Evolutionary conservation across 768 basidiomycete species (phyloP).

Genomic region (Ramaria rubella): DNA sequence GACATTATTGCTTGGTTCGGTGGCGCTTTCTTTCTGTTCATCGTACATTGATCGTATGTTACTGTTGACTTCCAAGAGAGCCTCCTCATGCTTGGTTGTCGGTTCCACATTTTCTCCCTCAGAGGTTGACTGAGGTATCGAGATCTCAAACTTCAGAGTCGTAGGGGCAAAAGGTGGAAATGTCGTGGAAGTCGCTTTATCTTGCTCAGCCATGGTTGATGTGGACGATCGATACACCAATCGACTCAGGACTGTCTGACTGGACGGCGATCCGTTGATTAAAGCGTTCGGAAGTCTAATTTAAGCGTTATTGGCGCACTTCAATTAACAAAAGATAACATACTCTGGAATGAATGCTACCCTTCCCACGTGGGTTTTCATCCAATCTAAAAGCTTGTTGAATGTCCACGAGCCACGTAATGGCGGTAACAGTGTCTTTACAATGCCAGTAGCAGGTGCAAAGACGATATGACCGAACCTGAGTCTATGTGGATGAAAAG

Average conservation of each 20-base stretch:
- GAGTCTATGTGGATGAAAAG: neutral
- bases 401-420: constrained; percentile 36
- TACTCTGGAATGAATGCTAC: constrained; percentile 51
- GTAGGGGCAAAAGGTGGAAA: too few relatives aligned
- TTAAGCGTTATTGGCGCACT: neutral
- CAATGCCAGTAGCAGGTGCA: constrained; percentile 3
- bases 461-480: constrained; percentile 11
- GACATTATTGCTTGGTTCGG: too few relatives aligned
- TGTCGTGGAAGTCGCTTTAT: neutral
- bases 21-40: neutral
- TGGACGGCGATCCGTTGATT: constrained; percentile 23
- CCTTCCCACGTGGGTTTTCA: constrained; percentile 27
- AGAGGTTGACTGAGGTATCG: neutral
- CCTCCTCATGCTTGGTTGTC: neutral
- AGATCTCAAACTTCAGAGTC: neutral
- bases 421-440: constrained; percentile 40
- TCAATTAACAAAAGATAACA: constrained; percentile 15
- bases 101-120: neutral
- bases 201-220: neutral
- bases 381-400: constrained; percentile 41
- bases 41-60: neutral
- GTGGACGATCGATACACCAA: constrained; percentile 40
- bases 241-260: constrained; percentile 37
- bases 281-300: constrained; percentile 35
- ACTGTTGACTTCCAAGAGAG: neutral